Evolutionary conservation across 495 filamentous ascomycete genomes (phyloP).

Genomic region (Aspergillus baeticus): DNA sequence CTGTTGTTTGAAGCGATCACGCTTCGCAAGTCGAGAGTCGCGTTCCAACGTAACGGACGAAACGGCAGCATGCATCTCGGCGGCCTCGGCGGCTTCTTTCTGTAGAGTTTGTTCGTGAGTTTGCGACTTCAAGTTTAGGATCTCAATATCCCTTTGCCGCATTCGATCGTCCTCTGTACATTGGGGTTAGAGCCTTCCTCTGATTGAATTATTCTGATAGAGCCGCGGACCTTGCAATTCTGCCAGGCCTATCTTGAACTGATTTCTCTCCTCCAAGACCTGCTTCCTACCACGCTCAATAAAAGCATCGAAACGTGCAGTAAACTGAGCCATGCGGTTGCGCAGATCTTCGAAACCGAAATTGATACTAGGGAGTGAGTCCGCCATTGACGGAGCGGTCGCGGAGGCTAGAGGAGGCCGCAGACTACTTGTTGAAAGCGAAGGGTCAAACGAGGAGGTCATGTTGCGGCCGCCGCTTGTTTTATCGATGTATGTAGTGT

Average conservation of each 20-base stretch:
- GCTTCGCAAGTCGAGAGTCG: slow-evolving; percentile 68
- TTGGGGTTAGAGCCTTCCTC: slow-evolving; percentile 19
- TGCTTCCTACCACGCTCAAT: slow-evolving; percentile 87
- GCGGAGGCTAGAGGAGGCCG: slow-evolving; percentile 62
- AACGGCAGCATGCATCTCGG: slow-evolving; percentile 84
- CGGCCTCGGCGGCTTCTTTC: slow-evolving; percentile 83
- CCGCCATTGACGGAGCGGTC: slow-evolving; percentile 65
- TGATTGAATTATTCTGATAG: not conserved
- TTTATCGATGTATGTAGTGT: not conserved
- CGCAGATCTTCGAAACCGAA: slow-evolving; percentile 96
- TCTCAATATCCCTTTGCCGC: slow-evolving; percentile 84
- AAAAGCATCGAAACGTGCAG: slow-evolving; percentile 85
- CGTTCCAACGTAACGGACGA: slow-evolving; percentile 69
- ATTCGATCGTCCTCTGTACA: slow-evolving; percentile 80
- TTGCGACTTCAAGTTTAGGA: slow-evolving; percentile 70
- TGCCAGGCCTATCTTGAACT: slow-evolving; percentile 85
- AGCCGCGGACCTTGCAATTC: slow-evolving; percentile 75
- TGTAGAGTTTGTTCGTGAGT: slow-evolving; percentile 76
- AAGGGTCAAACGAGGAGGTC: slow-evolving; percentile 72
- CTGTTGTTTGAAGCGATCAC: slow-evolving; percentile 72
- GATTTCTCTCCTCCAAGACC: slow-evolving; percentile 88
- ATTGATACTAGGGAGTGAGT: slow-evolving; percentile 84
- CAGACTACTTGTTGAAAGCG: slow-evolving; percentile 71
- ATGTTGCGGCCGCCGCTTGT: slow-evolving; percentile 39
- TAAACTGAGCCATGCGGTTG: slow-evolving; percentile 93